Base-by-base conservation (phyloP, 768 basidiomycete genomes). In the Termitomyces sp. region DNA sequence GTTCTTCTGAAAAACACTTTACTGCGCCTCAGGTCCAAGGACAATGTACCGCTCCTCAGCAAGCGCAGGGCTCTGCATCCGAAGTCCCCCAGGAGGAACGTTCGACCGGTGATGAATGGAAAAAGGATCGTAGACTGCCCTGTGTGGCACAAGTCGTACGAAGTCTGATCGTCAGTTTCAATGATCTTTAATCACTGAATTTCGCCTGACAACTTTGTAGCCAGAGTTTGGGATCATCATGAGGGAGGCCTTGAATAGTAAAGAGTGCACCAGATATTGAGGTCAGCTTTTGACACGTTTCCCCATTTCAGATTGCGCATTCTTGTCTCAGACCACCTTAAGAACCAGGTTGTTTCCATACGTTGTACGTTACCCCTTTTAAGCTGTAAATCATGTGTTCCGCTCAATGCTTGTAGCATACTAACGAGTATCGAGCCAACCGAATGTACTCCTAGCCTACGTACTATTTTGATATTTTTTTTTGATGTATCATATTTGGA, bases 41-140 rank as follows among this genome's bases (percentile, higher is more conserved):
- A 45, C 34, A 23, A n/a, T n/a, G 70, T 64, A 82, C 59, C 3
- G 10, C 47, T 34, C n/a, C 6, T 48, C 17, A 19, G 82, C 82
- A 80, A 81, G 7, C 7, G 25, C 23, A 43, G 23, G 6, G 23
- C 2, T 7, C 23, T 43, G 6, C 42, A 12, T 23, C 42, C 16
- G 42, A 14, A 43, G 6, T 25, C 8, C 42, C 14, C 7, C 42
- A 25, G 23, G 23, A 25, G 8, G 5, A 43, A 25, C 7, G 3
- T 43, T 25, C 14, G 19, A 43, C 16, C 12, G 16, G 2, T 12
- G 16, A 43, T 12, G 4, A 12, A 25, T 21, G 42, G 14, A 12
- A 25, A 44, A 16, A 16, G 5, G 14, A 3, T 27, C 27, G 16
- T 16, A 44, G 25, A 27, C 3, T 27, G 25, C 25, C 16, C 25